phyloP scores from a whole-genome alignment of 2,329 filamentous ascomycete genomes.

The Aspergillus tamarii region DNA sequence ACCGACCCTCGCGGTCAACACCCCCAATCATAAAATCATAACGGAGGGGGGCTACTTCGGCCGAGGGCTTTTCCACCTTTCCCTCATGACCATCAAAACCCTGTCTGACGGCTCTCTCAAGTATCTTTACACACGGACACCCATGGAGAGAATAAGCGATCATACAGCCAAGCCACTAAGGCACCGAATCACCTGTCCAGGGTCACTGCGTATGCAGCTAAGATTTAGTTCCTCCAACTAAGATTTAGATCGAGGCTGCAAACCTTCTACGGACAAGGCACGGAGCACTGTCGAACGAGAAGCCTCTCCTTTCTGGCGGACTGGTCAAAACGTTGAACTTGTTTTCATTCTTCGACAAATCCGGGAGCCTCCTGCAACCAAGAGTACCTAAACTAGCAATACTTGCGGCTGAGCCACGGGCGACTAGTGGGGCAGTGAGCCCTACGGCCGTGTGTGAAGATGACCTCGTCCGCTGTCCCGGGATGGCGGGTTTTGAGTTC shows the following conservation, averaged over 20 bases:
- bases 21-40: neutral
- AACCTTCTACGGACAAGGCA: constrained; percentile 3
- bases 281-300: neutral
- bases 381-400: neutral
- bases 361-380: neutral
- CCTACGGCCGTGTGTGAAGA: constrained; percentile 11
- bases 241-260: constrained; percentile 10
- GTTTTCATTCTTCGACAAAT: neutral
- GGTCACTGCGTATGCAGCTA: constrained; percentile 1
- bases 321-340: neutral
- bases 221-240: constrained; percentile 4
- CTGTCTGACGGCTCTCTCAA: neutral
- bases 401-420: constrained; percentile 8
- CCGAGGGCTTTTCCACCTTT: neutral
- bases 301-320: neutral
- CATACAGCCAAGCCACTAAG: constrained; percentile 5
- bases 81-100: neutral
- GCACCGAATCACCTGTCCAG: neutral
- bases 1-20: neutral
- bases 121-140: neutral
- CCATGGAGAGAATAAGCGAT: constrained; percentile 3
- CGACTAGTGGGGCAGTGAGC: constrained; percentile 4
- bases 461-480: constrained; percentile 4
- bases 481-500: neutral
- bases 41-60: neutral